Evolutionary conservation across 345 rosid species (phyloP).

Genomic region (Crucihimalaya himalaica): DNA sequence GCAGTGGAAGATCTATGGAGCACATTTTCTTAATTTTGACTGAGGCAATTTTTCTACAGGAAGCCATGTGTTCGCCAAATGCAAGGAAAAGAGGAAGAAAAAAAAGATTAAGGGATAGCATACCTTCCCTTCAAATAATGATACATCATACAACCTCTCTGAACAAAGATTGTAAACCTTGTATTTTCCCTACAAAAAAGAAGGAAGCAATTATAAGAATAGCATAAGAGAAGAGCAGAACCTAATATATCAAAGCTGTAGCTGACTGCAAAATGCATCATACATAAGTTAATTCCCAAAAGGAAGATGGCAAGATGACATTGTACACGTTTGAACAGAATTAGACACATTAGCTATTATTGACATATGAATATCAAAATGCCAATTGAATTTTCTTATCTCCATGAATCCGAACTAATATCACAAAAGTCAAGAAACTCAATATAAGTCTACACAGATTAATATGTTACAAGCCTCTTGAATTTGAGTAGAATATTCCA

Average conservation of each 20-base stretch:
- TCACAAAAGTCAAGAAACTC: neutral
- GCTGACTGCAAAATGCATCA: constrained; percentile 1
- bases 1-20: neutral
- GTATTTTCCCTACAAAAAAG: constrained; percentile 64
- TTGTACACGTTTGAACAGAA: neutral
- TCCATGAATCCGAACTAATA: neutral
- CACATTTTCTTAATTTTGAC: neutral
- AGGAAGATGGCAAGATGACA: neutral
- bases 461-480: neutral
- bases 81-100: neutral
- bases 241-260: neutral
- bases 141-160: constrained; percentile 89
- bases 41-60: neutral
- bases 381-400: neutral
- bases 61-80: constrained; percentile 8
- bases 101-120: neutral
- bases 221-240: constrained; percentile 4
- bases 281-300: neutral
- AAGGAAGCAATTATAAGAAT: constrained; percentile 18
- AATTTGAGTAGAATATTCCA: neutral
- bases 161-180: constrained; percentile 90
- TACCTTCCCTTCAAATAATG: constrained; percentile 90
- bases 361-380: neutral
- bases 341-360: neutral
- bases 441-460: neutral